phyloP scores from a whole-genome alignment of 2,329 filamentous ascomycete species.

The Aspergillus fructus region DNA sequence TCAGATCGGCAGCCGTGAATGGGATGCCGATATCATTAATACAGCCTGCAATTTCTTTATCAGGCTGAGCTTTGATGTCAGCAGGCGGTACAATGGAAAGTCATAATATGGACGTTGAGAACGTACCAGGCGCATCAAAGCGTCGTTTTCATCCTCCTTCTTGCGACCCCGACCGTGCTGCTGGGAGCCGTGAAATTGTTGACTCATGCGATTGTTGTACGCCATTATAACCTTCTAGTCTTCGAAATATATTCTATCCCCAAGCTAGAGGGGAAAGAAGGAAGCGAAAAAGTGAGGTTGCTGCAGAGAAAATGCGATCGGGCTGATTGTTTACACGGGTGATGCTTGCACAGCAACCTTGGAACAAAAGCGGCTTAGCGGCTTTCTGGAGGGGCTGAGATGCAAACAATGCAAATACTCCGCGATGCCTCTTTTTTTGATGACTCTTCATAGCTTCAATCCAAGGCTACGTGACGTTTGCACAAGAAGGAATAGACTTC shows the following conservation, averaged over 20 bases:
- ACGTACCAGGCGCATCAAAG: constrained; percentile 57
- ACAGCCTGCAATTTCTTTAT: constrained; percentile 86
- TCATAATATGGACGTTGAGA: not conserved
- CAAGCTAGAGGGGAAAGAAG: not conserved
- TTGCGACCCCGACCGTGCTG: constrained; percentile 51
- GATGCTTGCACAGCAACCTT: constrained; percentile 24
- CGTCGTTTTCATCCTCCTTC: constrained; percentile 59
- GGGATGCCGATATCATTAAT: constrained; percentile 95
- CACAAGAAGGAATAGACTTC: not conserved
- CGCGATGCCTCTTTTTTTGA: constrained; percentile 21
- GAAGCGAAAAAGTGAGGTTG: not conserved
- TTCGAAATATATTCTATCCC: not conserved
- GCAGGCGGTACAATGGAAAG: not conserved
- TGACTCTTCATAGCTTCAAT: constrained; percentile 23
- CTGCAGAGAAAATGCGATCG: not conserved
- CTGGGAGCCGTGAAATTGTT: constrained; percentile 49
- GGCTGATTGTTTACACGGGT: constrained; percentile 36
- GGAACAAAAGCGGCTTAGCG: constrained; percentile 29
- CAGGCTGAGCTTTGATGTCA: constrained; percentile 46
- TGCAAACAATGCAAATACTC: constrained; percentile 36
- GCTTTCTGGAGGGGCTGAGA: constrained; percentile 27
- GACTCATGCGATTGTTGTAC: constrained; percentile 54
- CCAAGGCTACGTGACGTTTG: not conserved
- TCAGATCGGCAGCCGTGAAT: constrained; percentile 81
- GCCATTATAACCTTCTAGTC: constrained; percentile 38